phyloP scores from a whole-genome alignment of 192 early-diverging fungal species.

The Coemansia reversa region DNA sequence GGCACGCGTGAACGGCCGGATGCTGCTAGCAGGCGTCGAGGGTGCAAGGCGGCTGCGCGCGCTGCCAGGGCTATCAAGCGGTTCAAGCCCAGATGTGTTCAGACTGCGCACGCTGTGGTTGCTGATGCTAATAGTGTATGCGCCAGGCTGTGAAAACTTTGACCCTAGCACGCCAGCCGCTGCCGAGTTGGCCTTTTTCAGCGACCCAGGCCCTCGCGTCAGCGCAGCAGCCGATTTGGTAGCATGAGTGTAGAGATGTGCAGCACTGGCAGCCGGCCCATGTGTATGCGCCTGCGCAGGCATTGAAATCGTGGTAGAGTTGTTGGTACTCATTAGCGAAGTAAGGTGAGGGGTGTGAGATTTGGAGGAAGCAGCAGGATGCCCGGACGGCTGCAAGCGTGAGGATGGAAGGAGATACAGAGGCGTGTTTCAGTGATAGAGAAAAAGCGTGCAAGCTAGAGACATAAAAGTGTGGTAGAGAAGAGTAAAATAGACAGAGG shows the following conservation, averaged over 20 bases:
- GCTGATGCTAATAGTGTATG: conserved; percentile 53
- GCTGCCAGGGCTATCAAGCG: conserved; percentile 53
- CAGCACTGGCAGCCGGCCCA: conserved; percentile 22
- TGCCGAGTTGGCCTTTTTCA: conserved; percentile 50
- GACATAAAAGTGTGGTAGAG: conserved; percentile 1
- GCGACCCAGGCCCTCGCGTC: conserved; percentile 27
- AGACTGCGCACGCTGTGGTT: conserved; percentile 47
- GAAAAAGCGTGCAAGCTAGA: background rate
- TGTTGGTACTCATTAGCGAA: conserved; percentile 19
- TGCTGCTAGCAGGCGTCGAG: conserved; percentile 18
- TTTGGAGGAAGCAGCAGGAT: background rate
- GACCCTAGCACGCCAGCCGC: conserved; percentile 37
- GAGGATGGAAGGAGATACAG: background rate
- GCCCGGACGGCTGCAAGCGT: background rate
- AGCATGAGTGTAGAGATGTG: conserved; percentile 24
- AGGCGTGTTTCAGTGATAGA: conserved; percentile 4
- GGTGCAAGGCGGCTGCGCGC: conserved; percentile 35
- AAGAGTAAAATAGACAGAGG: conserved; percentile 9
- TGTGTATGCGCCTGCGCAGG: conserved; percentile 48
- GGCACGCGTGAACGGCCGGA: conserved; percentile 39
- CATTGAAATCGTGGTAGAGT: conserved; percentile 32
- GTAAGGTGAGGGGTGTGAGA: background rate
- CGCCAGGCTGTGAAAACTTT: conserved; percentile 22
- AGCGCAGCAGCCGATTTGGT: conserved; percentile 18
- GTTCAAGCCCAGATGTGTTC: conserved; percentile 33